Conservation (phyloP, 768 basidiomycete genomes). For the Suillus paluster region DNA sequence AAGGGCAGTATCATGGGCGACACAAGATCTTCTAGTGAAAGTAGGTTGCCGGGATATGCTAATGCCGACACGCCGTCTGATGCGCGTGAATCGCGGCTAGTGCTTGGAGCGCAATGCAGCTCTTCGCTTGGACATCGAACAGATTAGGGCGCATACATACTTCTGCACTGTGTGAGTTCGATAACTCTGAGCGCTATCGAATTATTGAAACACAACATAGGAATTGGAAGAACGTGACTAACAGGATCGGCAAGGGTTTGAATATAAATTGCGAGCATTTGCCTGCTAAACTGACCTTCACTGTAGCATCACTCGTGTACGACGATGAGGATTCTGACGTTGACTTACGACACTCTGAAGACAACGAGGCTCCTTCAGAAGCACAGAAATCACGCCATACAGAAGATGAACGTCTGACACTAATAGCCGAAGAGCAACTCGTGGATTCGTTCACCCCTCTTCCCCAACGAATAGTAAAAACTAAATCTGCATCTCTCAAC, state of each 20-base stretch:
- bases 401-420: conserved; percentile 3
- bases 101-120: conserved; percentile 61
- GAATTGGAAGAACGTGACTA: conserved; percentile 44
- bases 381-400: not conserved
- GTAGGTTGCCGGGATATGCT: conserved; percentile 31
- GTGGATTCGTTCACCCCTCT: conserved; percentile 7
- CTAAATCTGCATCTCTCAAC: not conserved
- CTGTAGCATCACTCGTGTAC: conserved; percentile 5
- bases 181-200: not conserved
- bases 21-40: conserved; percentile 49
- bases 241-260: conserved; percentile 1
- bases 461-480: conserved; percentile 10
- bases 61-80: not conserved
- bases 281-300: not conserved
- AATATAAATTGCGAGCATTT: not conserved
- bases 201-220: conserved; percentile 24
- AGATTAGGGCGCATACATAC: conserved; percentile 52
- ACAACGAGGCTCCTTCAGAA: conserved; percentile 4
- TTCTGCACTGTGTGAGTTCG: conserved; percentile 52
- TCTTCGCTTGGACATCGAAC: conserved; percentile 44
- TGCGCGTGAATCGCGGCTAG: conserved; percentile 31
- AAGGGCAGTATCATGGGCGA: conserved; percentile 30
- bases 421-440: not conserved
- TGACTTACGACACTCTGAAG: conserved; percentile 5
- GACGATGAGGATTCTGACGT: conserved; percentile 15